These are phyloP conservation scores for Fraxinus dipetala DNA, from an alignment of 305 asterid species.

Conservation along the genomic window DNA sequence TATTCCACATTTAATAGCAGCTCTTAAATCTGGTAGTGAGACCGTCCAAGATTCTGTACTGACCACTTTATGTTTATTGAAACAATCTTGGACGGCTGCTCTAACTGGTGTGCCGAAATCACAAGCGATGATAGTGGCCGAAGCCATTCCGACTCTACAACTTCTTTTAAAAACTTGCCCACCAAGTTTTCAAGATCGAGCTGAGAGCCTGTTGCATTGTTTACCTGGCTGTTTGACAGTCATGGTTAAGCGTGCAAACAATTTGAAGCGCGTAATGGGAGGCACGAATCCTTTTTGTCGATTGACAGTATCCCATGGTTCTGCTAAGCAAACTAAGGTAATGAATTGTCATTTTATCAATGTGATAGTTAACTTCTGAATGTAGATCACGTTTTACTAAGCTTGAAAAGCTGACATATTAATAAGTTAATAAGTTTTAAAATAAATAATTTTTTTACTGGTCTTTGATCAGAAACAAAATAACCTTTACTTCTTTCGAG, in stretches of 20 bases:
- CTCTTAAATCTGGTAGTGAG: slow-evolving; percentile 63
- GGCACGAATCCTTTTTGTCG: slow-evolving; percentile 73
- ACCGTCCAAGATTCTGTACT: slow-evolving; percentile 63
- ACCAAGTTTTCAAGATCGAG: slow-evolving; percentile 67
- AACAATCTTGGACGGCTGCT: slow-evolving; percentile 72
- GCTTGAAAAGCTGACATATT: neutral
- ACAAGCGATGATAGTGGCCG: slow-evolving; percentile 74
- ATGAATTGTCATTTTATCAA: neutral
- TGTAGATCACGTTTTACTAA: neutral
- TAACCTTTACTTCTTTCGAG: neutral
- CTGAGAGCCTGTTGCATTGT: slow-evolving; percentile 60
- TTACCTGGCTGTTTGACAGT: slow-evolving; percentile 90
- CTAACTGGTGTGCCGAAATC: slow-evolving; percentile 66
- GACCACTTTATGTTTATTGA: slow-evolving; percentile 63
- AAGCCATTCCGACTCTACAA: slow-evolving; percentile 81
- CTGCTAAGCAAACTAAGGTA: slow-evolving; percentile 80
- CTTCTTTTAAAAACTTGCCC: slow-evolving; percentile 61
- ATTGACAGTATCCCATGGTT: slow-evolving; percentile 63
- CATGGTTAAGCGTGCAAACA: slow-evolving; percentile 58
- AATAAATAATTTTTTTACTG: neutral
- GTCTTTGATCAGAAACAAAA: neutral
- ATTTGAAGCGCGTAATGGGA: slow-evolving; percentile 68
- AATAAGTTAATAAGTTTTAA: neutral
- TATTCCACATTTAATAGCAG: slow-evolving; percentile 72
- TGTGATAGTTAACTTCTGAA: neutral